Conservation (phyloP, 441 rosid genomes). For the Euphorbia corollata region DNA sequence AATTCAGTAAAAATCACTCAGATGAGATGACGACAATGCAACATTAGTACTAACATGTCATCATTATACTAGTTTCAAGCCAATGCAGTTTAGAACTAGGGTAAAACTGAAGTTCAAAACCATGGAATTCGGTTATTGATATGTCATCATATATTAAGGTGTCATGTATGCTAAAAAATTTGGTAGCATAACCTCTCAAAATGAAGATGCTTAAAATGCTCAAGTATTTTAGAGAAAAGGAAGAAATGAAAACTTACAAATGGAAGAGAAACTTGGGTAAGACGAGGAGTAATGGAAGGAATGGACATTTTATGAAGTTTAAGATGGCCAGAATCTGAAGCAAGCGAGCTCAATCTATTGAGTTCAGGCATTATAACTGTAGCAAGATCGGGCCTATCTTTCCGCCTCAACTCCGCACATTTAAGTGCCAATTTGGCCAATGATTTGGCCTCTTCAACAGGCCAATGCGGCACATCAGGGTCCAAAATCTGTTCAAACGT, state of each 20-base stretch:
- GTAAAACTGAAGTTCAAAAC: no score
- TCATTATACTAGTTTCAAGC: no score
- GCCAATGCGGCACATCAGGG: slow-evolving; percentile 55
- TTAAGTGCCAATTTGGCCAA: slow-evolving; percentile 48
- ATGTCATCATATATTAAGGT: no score
- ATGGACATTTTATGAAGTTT: background rate
- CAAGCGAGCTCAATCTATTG: slow-evolving; percentile 44
- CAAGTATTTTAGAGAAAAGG: no score
- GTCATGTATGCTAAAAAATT: no score
- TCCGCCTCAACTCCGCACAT: slow-evolving; percentile 60
- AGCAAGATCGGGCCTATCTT: slow-evolving; percentile 71
- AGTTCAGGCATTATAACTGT: slow-evolving; percentile 49
- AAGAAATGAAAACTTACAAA: background rate
- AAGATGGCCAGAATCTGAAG: slow-evolving; percentile 33
- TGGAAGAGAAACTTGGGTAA: slow-evolving; percentile 3
- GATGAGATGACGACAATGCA: no score
- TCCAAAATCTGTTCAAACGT: slow-evolving; percentile 41
- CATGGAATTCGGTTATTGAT: no score
- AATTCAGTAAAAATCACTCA: no score
- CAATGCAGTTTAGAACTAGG: no score
- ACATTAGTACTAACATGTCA: no score
- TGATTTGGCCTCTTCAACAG: slow-evolving; percentile 42
- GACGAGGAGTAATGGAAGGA: slow-evolving; percentile 25
- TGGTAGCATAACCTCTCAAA: no score
- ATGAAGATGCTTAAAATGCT: no score